Base-by-base conservation (phyloP, 2,329 filamentous ascomycete species). In the Karstenula rhodostoma region DNA sequence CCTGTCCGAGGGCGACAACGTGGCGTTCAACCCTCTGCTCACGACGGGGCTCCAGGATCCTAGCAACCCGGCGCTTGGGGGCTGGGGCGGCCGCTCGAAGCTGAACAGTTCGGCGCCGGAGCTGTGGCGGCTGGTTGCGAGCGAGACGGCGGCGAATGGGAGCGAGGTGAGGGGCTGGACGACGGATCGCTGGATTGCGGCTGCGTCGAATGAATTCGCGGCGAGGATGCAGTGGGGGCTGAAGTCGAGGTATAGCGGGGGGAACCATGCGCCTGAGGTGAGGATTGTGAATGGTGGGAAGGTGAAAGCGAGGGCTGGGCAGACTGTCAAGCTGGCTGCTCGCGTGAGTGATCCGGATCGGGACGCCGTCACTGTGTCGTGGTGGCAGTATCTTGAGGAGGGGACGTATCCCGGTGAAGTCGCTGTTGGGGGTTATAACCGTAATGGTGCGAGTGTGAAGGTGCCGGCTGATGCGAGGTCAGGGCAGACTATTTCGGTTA, bases 101-200 rank as follows among this genome's bases (percentile, higher is more conserved):
- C 63, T 29, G 13, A 55, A 55, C n/a, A 44, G 23, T 25, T 46
- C 52, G 29, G 17, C n/a, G 19, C 52, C 52, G 1, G 52, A 55
- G n/a, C 52, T 47, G 5, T 55, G 52, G 52, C 52, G 47, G 42
- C 29, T 55, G 27, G 52, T 32, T 2, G 23, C 10, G 12, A 33
- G 67, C 61, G 27, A 49, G 46, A 57, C 50, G 23, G 44, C 47
- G 12, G n/a, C 22, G 17, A 55, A 55, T 22, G 52, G 58, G 1
- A 44, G 43, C 7, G 13, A 46, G 25, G 49, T 52, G 3, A 19
- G 47, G 1, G 32, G 27, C 7, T 62, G 53, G 50, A 63, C 63
- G 60, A 78, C 83, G 12, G 82, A 80, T 78, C 72, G 81, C 12
- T 84, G 81, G 82, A 66, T 81, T 4, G 69, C 76, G 46, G 79